phyloP scores from a whole-genome alignment of 1,284 basidiomycete species.

The Sphagnurus paluster region DNA sequence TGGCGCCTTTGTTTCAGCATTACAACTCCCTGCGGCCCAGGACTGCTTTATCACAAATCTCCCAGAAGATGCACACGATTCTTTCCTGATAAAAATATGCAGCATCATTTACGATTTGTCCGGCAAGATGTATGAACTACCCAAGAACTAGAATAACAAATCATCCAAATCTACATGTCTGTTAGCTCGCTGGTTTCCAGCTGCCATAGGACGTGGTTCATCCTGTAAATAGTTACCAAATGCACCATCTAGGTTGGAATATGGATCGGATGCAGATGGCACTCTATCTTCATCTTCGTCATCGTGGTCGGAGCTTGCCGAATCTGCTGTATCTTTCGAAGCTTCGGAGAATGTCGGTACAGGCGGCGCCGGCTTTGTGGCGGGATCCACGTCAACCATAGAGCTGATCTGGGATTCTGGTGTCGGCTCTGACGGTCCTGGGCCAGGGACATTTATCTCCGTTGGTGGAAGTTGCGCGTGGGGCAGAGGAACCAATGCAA shows the following conservation, averaged over 20 bases:
- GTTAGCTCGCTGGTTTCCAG: constrained; percentile 28
- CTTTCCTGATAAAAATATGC: constrained; percentile 14
- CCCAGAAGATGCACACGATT: constrained; percentile 30
- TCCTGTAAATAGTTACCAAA: constrained; percentile 70
- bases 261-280: constrained; percentile 54
- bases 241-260: constrained; percentile 71
- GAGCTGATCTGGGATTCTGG: constrained; percentile 14
- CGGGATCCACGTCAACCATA: constrained; percentile 7
- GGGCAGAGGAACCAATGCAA: constrained; percentile 64
- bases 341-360: constrained; percentile 27
- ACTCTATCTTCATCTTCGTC: constrained; percentile 38
- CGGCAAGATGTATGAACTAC: not conserved
- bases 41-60: constrained; percentile 36
- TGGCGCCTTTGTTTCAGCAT: constrained; percentile 55
- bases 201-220: constrained; percentile 57
- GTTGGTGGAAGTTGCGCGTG: constrained; percentile 50
- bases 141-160: constrained; percentile 45
- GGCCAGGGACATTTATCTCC: constrained; percentile 56
- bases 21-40: constrained; percentile 83
- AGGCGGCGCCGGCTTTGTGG: constrained; percentile 28
- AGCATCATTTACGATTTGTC: not conserved
- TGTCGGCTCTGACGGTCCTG: constrained; percentile 62
- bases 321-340: constrained; percentile 28
- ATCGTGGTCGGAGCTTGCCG: constrained; percentile 32
- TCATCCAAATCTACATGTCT: constrained; percentile 47